Base-by-base conservation (phyloP, 345 rosid genomes). In the Citrus unshiu region DNA sequence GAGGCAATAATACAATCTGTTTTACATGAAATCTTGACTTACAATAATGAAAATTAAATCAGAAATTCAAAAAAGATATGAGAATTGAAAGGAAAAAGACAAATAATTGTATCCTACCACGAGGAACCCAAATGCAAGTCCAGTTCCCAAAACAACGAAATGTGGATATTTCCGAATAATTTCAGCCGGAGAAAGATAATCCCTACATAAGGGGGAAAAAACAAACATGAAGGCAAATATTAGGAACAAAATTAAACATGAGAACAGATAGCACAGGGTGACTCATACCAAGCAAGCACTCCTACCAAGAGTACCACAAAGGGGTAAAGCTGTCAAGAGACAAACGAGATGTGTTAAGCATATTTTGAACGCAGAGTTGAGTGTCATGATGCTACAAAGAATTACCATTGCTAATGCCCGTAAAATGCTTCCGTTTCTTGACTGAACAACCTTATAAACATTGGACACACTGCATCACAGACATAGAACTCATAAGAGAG, bases 111-210 rank as follows among this genome's bases (percentile, higher is more conserved):
- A 78, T 75, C 91, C 62, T 87, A 96, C 99, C 98, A 96, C 99
- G 29, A 94, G 91, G 83, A 96, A 96, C 61, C 99, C 99, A 86
- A 96, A 96, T 57, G 99, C 97, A 87, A 96, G 97, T 82, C 99
- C 99, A 79, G 98, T 96, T 85, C 98, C 99, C 56, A 92, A 73
- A 24, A 96, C 82, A 79, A 94, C 92, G 19, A 96, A 83, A 86
- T 96, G 99, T 60, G 98, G 97, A 85, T 96, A 96, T 73, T 86
- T 89, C 68, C 82, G 87, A 80, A 96, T 84, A 59, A 96, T 76
- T 85, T 93, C 94, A 58, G 92, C 89, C 72, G 97, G 97, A 24
- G 99, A 94, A 85, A 85, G 82, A 86, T 87, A 92, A 86, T 90
- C 91, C 97, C 87, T 94, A 86, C 81, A 85, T 9, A 79, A 67